Percentiles rank a stretch among this genome's conserved stretches.
phyloP scores from a whole-genome alignment of 352 stramenopile species.

The Globisporangium radiosum region DNA sequence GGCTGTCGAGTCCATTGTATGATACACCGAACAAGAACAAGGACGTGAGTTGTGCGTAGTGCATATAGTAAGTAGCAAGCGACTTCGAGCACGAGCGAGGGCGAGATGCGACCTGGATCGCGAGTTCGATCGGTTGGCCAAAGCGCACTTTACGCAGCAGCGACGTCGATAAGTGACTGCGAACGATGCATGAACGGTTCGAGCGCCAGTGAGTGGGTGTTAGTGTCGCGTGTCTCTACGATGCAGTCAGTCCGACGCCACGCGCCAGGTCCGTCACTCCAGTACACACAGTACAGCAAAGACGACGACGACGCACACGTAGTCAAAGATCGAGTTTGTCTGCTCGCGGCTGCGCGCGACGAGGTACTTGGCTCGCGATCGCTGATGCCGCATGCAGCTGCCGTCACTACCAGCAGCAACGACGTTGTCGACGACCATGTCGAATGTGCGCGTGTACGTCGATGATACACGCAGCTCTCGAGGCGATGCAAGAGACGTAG shows the following conservation, averaged over 20 bases:
- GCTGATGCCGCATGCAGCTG: neutral
- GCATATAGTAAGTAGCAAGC: too few relatives aligned
- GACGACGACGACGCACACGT: conserved; percentile 33
- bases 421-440: conserved; percentile 4
- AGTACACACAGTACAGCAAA: neutral
- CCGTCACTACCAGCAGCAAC: conserved; percentile 6
- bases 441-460: neutral
- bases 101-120: conserved; percentile 19
- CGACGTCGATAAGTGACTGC: conserved; percentile 41
- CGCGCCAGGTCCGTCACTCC: neutral
- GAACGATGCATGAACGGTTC: neutral
- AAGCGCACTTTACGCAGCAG: conserved; percentile 55
- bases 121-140: conserved; percentile 39
- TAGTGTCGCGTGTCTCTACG: neutral
- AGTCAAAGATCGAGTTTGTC: conserved; percentile 53
- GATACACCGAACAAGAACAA: too few relatives aligned
- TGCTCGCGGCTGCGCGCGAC: conserved; percentile 15
- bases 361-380: conserved; percentile 25
- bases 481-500: too few relatives aligned
- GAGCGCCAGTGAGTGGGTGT: neutral
- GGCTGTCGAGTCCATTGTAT: too few relatives aligned
- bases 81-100: neutral
- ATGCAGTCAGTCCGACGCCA: neutral
- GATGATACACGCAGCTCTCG: too few relatives aligned
- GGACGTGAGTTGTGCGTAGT: neutral